These are phyloP conservation scores for Tolypocladium tundrense DNA, from an alignment of 2,329 filamentous ascomycete species.

Conservation along the genomic window DNA sequence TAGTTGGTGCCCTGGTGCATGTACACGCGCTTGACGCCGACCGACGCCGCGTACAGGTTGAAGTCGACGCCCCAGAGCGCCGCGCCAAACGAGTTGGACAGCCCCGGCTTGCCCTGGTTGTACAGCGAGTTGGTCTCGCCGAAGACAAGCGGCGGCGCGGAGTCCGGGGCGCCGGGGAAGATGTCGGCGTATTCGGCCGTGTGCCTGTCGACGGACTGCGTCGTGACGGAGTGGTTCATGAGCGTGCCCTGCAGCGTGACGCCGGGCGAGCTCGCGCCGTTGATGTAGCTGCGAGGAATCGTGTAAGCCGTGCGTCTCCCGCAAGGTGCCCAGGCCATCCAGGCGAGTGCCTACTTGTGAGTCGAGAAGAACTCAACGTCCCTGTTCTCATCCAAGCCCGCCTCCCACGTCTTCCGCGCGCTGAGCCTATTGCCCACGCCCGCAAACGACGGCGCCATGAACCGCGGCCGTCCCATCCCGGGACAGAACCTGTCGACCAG, in stretches of 20 bases:
- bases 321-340: too few relatives aligned
- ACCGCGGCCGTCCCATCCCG: slow-evolving; percentile 26
- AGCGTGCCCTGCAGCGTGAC: slow-evolving; percentile 52
- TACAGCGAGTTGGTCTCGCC: too few relatives aligned
- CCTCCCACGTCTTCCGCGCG: slow-evolving; percentile 37
- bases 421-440: slow-evolving; percentile 42
- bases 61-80: too few relatives aligned
- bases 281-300: slow-evolving; percentile 44
- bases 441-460: slow-evolving; percentile 44
- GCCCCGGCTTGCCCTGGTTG: too few relatives aligned
- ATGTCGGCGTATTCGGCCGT: too few relatives aligned
- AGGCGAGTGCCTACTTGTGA: slow-evolving; percentile 37
- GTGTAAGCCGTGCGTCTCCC: neutral
- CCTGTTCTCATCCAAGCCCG: slow-evolving; percentile 37
- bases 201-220: slow-evolving; percentile 18
- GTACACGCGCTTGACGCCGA: too few relatives aligned
- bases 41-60: too few relatives aligned
- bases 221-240: slow-evolving; percentile 51
- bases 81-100: too few relatives aligned
- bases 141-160: too few relatives aligned
- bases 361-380: slow-evolving; percentile 44
- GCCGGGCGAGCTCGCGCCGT: slow-evolving; percentile 45
- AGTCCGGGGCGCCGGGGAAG: too few relatives aligned
- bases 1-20: too few relatives aligned
- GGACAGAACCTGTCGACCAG: slow-evolving; percentile 39